Evolutionary conservation across 1,284 basidiomycete species (phyloP).

Genomic region (Cutaneotrichosporon arboriforme): DNA sequence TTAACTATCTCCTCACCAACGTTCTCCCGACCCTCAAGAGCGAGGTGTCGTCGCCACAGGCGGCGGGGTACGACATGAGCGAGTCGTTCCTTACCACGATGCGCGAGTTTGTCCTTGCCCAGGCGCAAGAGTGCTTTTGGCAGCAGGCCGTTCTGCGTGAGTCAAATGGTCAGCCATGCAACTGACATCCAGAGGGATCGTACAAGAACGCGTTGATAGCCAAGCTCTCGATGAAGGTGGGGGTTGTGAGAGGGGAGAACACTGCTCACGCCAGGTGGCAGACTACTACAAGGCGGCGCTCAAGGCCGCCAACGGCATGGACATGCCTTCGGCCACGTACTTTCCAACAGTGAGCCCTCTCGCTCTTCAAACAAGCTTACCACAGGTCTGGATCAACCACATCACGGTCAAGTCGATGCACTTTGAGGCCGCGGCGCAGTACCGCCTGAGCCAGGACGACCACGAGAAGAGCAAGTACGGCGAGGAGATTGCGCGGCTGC

Average conservation of each 20-base stretch:
- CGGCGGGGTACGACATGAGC: constrained; percentile 58
- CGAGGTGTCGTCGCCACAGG: constrained; percentile 49
- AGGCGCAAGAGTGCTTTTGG: constrained; percentile 97
- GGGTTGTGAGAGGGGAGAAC: background rate
- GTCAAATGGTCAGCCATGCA: constrained; percentile 9
- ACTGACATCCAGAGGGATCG: constrained; percentile 54
- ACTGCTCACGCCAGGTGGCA: constrained; percentile 53
- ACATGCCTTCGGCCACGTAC: constrained; percentile 44
- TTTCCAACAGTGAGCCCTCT: constrained; percentile 38
- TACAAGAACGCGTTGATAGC: constrained; percentile 80
- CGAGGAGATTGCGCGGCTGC: constrained; percentile 68
- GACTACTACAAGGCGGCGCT: constrained; percentile 62
- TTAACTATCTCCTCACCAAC: constrained; percentile 60
- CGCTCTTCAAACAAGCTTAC: constrained; percentile 21
- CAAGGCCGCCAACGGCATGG: constrained; percentile 54
- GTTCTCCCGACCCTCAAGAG: constrained; percentile 58
- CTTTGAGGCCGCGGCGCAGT: constrained; percentile 86
- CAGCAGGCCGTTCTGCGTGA: constrained; percentile 80
- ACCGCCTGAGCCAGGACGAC: constrained; percentile 83
- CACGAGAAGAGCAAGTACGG: constrained; percentile 82
- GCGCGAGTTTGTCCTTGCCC: constrained; percentile 76
- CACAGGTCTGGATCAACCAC: constrained; percentile 73
- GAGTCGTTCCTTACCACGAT: constrained; percentile 60
- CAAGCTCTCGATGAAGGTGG: constrained; percentile 71
- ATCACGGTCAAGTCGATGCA: constrained; percentile 77